phyloP scores from a whole-genome alignment of 2,329 filamentous ascomycete genomes.

The Hypoxylon sp. region DNA sequence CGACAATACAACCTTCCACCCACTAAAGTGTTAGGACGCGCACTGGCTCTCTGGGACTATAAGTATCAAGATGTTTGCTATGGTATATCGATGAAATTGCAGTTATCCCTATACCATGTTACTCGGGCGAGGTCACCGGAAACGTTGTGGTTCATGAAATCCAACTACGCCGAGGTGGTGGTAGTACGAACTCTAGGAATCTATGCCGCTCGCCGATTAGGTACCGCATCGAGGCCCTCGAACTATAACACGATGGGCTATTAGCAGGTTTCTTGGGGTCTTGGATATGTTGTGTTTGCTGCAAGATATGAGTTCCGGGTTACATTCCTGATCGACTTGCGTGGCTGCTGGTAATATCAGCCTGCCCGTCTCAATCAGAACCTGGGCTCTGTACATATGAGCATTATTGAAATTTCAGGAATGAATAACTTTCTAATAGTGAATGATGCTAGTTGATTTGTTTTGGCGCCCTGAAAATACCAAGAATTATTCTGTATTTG shows the following conservation, averaged over 20 bases:
- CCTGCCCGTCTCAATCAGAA: no score
- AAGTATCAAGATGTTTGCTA: neutral
- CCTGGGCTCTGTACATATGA: no score
- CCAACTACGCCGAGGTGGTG: conserved; percentile 1
- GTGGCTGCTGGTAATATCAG: no score
- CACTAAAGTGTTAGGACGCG: neutral
- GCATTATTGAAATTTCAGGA: no score
- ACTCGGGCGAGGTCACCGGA: conserved; percentile 6
- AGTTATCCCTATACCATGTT: neutral
- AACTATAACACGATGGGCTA: neutral
- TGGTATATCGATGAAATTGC: neutral
- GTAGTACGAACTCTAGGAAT: neutral
- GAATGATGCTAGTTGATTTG: no score
- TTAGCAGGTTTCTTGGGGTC: neutral
- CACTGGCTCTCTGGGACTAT: neutral
- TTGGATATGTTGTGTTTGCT: neutral
- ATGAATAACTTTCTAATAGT: no score
- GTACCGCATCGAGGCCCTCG: neutral
- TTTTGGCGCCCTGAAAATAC: neutral
- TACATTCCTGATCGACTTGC: neutral
- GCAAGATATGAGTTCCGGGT: neutral
- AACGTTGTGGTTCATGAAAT: conserved; percentile 5
- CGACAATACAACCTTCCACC: neutral
- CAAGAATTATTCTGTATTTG: neutral
- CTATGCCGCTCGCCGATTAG: neutral